Evolutionary conservation across 352 stramenopile genomes (phyloP).

Genomic region (Phytophthora rubi): DNA sequence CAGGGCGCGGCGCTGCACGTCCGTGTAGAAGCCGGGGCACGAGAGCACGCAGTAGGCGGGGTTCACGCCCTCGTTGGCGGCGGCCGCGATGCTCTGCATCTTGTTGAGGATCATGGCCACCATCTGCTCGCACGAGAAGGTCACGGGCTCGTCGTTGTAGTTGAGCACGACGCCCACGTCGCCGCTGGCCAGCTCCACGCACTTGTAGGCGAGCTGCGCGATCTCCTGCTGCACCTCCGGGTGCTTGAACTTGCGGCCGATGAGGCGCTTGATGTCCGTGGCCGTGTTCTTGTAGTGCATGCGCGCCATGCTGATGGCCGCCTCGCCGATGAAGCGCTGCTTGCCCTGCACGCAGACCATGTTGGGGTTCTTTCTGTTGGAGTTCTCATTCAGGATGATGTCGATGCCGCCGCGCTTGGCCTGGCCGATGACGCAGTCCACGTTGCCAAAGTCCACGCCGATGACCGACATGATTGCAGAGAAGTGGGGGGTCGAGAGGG

Average conservation of each 20-base stretch:
- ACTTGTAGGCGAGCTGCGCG: slow-evolving; percentile 91
- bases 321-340: slow-evolving; percentile 95
- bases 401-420: slow-evolving; percentile 97
- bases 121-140: slow-evolving; percentile 96
- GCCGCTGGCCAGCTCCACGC: slow-evolving; percentile 86
- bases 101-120: slow-evolving; percentile 98
- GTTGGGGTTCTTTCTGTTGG: slow-evolving; percentile 97
- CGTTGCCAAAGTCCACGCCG: slow-evolving; percentile 97
- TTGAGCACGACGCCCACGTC: slow-evolving; percentile 91
- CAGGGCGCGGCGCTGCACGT: slow-evolving; percentile 96
- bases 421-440: slow-evolving; percentile 96
- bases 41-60: slow-evolving; percentile 94
- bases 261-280: slow-evolving; percentile 96
- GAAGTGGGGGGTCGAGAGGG: slow-evolving; percentile 2
- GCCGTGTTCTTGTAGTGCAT: slow-evolving; percentile 99
- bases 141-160: slow-evolving; percentile 92
- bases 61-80: slow-evolving; percentile 90
- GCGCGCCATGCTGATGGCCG: slow-evolving; percentile 89
- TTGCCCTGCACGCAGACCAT: slow-evolving; percentile 90
- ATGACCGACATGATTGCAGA: slow-evolving; percentile 94
- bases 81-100: slow-evolving; percentile 94
- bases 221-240: slow-evolving; percentile 97
- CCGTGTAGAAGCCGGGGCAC: slow-evolving; percentile 98
- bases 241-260: slow-evolving; percentile 97
- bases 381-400: slow-evolving; percentile 99